Evolutionary conservation across 495 filamentous ascomycete genomes (phyloP).

Genomic region (Terfezia boudieri): DNA sequence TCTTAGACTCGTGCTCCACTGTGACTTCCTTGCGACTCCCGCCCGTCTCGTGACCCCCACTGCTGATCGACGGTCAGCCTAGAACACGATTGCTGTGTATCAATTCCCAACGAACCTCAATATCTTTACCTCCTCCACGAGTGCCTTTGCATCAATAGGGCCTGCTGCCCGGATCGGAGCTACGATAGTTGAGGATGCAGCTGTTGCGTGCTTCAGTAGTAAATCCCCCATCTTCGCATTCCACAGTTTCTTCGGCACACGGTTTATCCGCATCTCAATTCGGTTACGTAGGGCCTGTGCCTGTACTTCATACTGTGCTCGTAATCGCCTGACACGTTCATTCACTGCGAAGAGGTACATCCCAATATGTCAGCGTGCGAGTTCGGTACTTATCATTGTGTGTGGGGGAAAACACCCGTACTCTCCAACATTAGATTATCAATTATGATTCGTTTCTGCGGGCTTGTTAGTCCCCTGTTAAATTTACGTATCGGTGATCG

Average conservation of each 20-base stretch:
- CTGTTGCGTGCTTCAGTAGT: slow-evolving; percentile 18
- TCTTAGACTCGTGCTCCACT: too few species aligned
- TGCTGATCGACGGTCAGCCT: too few species aligned
- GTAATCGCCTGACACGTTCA: slow-evolving; percentile 73
- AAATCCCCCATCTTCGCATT: slow-evolving; percentile 70
- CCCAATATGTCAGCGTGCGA: too few species aligned
- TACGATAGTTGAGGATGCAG: background rate
- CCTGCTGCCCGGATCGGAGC: background rate
- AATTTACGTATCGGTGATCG: too few species aligned
- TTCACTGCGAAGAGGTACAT: slow-evolving; percentile 36
- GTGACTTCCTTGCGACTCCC: too few species aligned
- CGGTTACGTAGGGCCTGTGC: slow-evolving; percentile 62
- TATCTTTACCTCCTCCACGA: slow-evolving; percentile 14
- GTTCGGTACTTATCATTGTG: too few species aligned
- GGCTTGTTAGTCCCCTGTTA: background rate
- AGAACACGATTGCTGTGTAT: too few species aligned
- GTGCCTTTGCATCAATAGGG: background rate
- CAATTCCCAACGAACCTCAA: slow-evolving; percentile 9
- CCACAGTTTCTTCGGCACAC: slow-evolving; percentile 61
- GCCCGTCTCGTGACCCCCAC: too few species aligned
- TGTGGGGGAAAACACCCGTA: background rate
- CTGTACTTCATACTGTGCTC: slow-evolving; percentile 74
- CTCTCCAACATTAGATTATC: background rate
- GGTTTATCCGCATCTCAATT: slow-evolving; percentile 85
- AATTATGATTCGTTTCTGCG: background rate